Evolutionary conservation across 2,329 filamentous ascomycete species (phyloP), one percentile per base, ranked within the genome.

Genomic region (Colletotrichum tamarilloi): DNA sequence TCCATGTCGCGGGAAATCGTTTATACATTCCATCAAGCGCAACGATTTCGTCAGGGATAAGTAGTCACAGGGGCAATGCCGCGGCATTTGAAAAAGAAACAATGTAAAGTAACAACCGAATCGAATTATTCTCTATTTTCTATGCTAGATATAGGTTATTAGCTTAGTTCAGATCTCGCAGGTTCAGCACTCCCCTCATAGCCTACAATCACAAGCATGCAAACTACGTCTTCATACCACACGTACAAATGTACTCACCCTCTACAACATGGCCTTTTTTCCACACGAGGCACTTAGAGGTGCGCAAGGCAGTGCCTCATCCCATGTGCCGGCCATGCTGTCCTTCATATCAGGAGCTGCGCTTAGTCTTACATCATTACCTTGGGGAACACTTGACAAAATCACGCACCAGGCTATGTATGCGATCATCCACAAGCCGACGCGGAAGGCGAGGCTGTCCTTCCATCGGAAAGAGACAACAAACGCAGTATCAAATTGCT

Each of bases 401-500:
- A 71, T 71, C 67, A 73, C 67, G 67, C 71, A 70, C 67, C 67
- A 22, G 71, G 67, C 71, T 62, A 62, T 73, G 67, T 73, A 70
- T 42, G 67, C 62, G 52, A 32, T 55, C 67, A 70, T 73, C 71
- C 67, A 66, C 67, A 57, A 62, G 67, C 71, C 67, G 60, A 73
- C 71, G 67, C 71, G 67, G n/a, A 63, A 53, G 69, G 71, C 71
- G 71, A 66, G 67, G 71, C 71, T 73, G 71, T 73, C 71, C 67
- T 73, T 71, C 62, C 71, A 55, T 52, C 30, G 46, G 71, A 73
- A 73, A 71, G 71, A 73, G 71, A 73, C 71, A 73, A 68, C 73
- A 71, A 70, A 74, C 65, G 64, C 62, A 74, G 32, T 71, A 66
- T 74, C 66, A 68, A 57, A 75, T 75, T 75, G 73, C 73, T 75